Base-by-base conservation (phyloP, 768 basidiomycete species). In the Lyophyllum shimeji region DNA sequence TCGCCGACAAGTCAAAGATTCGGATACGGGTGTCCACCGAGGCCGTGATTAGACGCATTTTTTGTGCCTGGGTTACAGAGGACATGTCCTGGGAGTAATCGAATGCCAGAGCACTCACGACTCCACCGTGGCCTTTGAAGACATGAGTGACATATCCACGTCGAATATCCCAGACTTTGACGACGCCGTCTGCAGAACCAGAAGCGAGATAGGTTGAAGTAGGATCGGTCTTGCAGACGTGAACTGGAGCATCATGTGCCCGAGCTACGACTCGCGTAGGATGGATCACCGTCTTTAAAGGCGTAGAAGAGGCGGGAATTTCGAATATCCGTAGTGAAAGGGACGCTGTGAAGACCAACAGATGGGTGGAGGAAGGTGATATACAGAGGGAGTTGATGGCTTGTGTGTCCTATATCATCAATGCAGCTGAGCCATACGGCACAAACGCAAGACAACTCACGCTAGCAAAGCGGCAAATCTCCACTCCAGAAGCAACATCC, bases 81-180 rank as follows among this genome's bases (percentile, higher is more conserved):
- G 83, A 82, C 2, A 79, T 75, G 58, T 89, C 81, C 57, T 77
- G 82, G 20, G 86, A 87, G 63, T 88, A 91, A 69, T 87, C 89
- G 74, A 95, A 99, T 23, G 82, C 75, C 57, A 98, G 75, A 15
- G 96, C 95, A 61, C 90, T 92, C 68, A 99, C 88, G 57, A 97
- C 92, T n/a, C 97, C 97, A 4, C 95, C 97, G 67, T 98, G 97
- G 1, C 95, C 96, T 65, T 90, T 90, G 79, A 96, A 94, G 12
- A 95, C 81, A 69, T 99, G 97, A 0, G 97, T 99, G 29, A 91
- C 84, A 67, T 87, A 95, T 31, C 94, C 95, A 23, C 86, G 86
- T 3, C 79, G 72, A 45, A 95, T 85, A 68, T 97, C 89, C 95
- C 95, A 98, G 9, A 99, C 93, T 76, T 98, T 98, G 44, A 98